phyloP scores from a whole-genome alignment of 371 early-diverging fungal genomes.

The Syncephalastrum monosporum region DNA sequence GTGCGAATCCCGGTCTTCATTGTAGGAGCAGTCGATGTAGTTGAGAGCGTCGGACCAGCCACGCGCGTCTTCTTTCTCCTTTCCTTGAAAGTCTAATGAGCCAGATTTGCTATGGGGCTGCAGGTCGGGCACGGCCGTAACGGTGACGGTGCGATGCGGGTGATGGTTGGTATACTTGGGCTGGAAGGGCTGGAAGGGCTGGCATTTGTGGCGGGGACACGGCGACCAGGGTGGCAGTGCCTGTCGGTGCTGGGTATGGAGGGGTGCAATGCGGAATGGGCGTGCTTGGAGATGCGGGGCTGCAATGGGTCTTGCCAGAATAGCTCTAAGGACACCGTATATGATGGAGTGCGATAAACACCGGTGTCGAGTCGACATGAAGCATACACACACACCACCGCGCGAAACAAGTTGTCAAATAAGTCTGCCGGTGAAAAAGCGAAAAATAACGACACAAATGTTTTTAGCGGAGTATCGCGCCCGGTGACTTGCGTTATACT shows the following conservation, averaged over 20 bases:
- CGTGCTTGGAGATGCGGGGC: not conserved
- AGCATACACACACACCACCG: no score
- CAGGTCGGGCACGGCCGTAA: no score
- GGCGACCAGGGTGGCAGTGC: conserved; percentile 5
- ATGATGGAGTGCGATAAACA: conserved; percentile 18
- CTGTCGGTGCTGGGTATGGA: not conserved
- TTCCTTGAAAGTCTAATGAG: no score
- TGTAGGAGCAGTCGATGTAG: conserved; percentile 1
- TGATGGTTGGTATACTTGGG: no score
- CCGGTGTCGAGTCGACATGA: conserved; percentile 14
- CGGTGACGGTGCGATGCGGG: no score
- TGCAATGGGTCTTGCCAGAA: conserved; percentile 15
- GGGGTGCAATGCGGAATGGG: not conserved
- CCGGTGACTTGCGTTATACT: no score
- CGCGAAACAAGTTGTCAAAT: no score
- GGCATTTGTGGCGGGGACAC: conserved; percentile 2
- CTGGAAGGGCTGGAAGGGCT: not conserved
- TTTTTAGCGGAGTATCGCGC: no score
- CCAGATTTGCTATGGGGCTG: no score
- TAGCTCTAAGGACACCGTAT: conserved; percentile 19
- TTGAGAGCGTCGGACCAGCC: conserved; percentile 2
- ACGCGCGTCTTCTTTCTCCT: not conserved
- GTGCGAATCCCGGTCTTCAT: not conserved
- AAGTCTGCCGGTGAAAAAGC: no score
- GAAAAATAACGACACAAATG: no score